Percentiles rank a stretch among this genome's conserved stretches.
These are phyloP conservation scores for Soucietia sequanensis DNA, from an alignment of 805 yeast genomes.

Conservation along the genomic window DNA sequence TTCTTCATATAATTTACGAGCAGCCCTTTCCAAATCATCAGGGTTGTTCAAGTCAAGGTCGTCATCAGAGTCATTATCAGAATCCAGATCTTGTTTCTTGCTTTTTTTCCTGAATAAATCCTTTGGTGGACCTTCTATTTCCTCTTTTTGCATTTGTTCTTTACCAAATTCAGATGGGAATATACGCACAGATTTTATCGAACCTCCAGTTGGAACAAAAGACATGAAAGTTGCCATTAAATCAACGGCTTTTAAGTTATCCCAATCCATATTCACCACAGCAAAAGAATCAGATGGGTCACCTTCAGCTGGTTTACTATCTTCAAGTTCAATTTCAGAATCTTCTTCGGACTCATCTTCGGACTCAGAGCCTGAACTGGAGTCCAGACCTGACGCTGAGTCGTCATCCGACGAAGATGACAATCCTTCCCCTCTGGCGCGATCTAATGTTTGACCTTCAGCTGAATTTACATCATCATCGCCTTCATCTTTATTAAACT, in stretches of 20 bases:
- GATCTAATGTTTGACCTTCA: constrained; percentile 34
- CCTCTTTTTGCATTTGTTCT: constrained; percentile 86
- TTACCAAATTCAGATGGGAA: constrained; percentile 93
- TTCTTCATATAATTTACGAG: constrained; percentile 73
- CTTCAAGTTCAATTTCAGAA: constrained; percentile 55
- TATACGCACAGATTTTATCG: constrained; percentile 64
- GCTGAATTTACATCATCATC: constrained; percentile 19
- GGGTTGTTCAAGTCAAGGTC: constrained; percentile 48
- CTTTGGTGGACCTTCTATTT: constrained; percentile 86
- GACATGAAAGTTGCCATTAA: constrained; percentile 84
- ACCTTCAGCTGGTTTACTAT: constrained; percentile 71
- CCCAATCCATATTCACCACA: constrained; percentile 97
- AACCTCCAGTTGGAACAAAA: constrained; percentile 77
- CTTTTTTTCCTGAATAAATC: constrained; percentile 64
- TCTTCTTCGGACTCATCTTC: constrained; percentile 46
- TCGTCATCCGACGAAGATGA: constrained; percentile 42
- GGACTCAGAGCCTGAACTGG: constrained; percentile 42
- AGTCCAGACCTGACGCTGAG: constrained; percentile 46
- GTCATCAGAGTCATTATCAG: constrained; percentile 30
- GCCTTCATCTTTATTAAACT: constrained; percentile 18
- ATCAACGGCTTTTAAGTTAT: constrained; percentile 83
- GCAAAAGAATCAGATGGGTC: constrained; percentile 84
- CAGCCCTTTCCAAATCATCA: constrained; percentile 53
- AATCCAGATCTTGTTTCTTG: constrained; percentile 33
- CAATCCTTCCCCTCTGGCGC: constrained; percentile 69